Evolutionary conservation across 352 stramenopile genomes (phyloP).

Genomic region (Aphanomyces invadans): DNA sequence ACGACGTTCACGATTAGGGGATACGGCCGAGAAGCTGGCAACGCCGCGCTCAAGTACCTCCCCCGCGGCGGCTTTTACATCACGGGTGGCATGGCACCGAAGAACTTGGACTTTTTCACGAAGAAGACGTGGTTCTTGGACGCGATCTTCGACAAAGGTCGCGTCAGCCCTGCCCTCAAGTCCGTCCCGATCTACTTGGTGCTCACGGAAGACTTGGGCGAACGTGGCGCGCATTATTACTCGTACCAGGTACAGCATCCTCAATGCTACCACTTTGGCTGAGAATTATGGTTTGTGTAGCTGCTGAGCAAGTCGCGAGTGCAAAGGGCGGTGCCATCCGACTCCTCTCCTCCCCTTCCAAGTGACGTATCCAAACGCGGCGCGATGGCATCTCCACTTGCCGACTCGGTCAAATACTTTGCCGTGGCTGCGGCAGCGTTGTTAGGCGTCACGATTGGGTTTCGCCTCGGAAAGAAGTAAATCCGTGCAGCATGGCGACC

Average conservation of each 20-base stretch:
- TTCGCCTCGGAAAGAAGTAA: slow-evolving; percentile 11
- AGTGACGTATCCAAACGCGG: no score
- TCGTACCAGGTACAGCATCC: slow-evolving; percentile 52
- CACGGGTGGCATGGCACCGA: slow-evolving; percentile 93
- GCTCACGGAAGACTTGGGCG: slow-evolving; percentile 84
- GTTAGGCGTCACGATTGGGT: not conserved
- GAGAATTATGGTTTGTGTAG: not conserved
- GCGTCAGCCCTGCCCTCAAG: slow-evolving; percentile 68
- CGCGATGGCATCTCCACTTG: no score
- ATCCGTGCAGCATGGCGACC: not conserved
- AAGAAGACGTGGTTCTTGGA: slow-evolving; percentile 73
- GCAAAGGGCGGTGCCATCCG: not conserved
- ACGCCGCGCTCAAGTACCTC: slow-evolving; percentile 92
- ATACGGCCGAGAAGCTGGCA: slow-evolving; percentile 93
- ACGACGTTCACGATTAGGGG: slow-evolving; percentile 36
- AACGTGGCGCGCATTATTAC: slow-evolving; percentile 85
- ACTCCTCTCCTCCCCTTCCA: no score
- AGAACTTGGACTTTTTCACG: slow-evolving; percentile 94
- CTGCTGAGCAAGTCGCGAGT: slow-evolving; percentile 1
- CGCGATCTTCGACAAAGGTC: slow-evolving; percentile 83
- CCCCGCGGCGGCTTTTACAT: slow-evolving; percentile 96
- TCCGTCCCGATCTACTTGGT: slow-evolving; percentile 83
- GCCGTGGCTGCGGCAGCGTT: not conserved
- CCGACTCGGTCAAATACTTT: not conserved
- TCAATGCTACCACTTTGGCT: not conserved